Percentiles rank a stretch among this genome's conserved stretches.
These are phyloP conservation scores for Canna indica DNA, from an alignment of 176 grass and related monocot genomes.

Conservation along the genomic window DNA sequence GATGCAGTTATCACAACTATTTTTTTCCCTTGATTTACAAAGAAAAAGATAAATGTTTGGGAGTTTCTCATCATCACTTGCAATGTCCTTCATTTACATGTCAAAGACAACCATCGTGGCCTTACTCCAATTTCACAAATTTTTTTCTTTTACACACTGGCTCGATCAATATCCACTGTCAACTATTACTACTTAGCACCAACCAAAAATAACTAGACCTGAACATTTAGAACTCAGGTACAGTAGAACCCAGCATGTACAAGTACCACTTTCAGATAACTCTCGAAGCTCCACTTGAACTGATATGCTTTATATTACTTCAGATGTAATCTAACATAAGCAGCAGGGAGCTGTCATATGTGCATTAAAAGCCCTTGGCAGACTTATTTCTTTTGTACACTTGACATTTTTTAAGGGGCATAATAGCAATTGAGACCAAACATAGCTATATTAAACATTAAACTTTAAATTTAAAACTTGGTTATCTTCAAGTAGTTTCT, in stretches of 20 bases:
- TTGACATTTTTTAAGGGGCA: background rate
- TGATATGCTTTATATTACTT: too few species aligned
- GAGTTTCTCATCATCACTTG: background rate
- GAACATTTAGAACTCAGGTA: background rate
- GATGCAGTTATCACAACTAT: background rate
- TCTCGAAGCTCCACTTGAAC: too few species aligned
- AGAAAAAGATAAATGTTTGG: background rate
- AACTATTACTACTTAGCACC: background rate
- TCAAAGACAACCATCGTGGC: background rate
- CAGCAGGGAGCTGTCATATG: background rate
- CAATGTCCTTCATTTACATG: background rate
- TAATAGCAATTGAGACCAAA: background rate
- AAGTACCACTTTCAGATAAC: too few species aligned
- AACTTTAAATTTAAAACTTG: background rate
- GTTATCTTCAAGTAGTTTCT: background rate
- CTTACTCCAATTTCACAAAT: background rate
- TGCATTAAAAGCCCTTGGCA: background rate
- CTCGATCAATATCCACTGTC: background rate
- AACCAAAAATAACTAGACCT: background rate
- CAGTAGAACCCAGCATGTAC: too few species aligned
- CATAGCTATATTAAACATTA: background rate
- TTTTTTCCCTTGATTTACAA: background rate
- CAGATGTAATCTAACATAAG: background rate
- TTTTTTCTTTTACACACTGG: background rate
- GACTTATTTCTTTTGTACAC: background rate